phyloP scores from a whole-genome alignment of 2,329 filamentous ascomycete species.

The Aspergillus intermedius region DNA sequence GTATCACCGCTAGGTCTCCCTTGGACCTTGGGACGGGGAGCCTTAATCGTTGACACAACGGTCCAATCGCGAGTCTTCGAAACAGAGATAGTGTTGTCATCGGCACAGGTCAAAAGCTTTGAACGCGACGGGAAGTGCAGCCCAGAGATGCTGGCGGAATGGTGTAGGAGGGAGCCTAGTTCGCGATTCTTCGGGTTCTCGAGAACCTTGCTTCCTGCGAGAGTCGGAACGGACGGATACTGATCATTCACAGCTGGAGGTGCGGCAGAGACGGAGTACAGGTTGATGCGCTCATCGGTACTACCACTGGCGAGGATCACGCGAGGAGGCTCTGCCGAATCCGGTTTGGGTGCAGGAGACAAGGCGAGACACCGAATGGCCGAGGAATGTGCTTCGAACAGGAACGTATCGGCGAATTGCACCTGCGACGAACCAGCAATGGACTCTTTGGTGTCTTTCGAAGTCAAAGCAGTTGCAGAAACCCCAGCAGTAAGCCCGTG shows the following conservation, averaged over 20 bases:
- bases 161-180: slow-evolving; percentile 79
- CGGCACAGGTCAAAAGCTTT: slow-evolving; percentile 80
- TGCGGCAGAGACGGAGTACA: slow-evolving; percentile 78
- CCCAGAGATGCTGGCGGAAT: slow-evolving; percentile 72
- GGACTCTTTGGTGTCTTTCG: slow-evolving; percentile 16
- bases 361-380: slow-evolving; percentile 84
- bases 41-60: slow-evolving; percentile 79
- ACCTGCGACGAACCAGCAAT: slow-evolving; percentile 34
- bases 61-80: slow-evolving; percentile 85
- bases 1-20: slow-evolving; percentile 87
- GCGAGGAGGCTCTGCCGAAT: slow-evolving; percentile 60
- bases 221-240: slow-evolving; percentile 56
- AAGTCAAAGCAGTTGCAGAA: slow-evolving; percentile 28
- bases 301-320: slow-evolving; percentile 84
- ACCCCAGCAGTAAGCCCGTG: slow-evolving; percentile 83
- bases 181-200: slow-evolving; percentile 85
- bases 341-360: slow-evolving; percentile 62
- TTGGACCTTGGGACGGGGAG: slow-evolving; percentile 70
- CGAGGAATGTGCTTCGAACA: slow-evolving; percentile 89
- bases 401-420: slow-evolving; percentile 82
- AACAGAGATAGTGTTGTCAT: slow-evolving; percentile 87
- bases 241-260: slow-evolving; percentile 52
- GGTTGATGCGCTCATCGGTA: slow-evolving; percentile 89
- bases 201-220: slow-evolving; percentile 66
- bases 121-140: slow-evolving; percentile 76